These are phyloP conservation scores for Talaromyces sp. DNA, from an alignment of 2,329 filamentous ascomycete species.

Conservation along the genomic window DNA sequence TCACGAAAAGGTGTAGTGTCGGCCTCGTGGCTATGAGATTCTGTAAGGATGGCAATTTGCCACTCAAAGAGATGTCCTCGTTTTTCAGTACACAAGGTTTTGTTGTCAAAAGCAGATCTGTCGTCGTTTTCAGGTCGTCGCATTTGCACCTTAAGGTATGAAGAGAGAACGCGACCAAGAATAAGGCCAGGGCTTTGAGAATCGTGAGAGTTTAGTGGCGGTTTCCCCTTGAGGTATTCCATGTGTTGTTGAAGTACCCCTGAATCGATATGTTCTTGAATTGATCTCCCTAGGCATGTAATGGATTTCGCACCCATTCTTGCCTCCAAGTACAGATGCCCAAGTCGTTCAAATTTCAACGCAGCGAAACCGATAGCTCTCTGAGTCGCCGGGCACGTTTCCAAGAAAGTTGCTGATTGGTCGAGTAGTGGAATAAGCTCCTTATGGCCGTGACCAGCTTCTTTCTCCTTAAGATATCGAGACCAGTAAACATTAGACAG, in stretches of 20 bases:
- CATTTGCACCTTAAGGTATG: slow-evolving; percentile 30
- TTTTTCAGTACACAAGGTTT: slow-evolving; percentile 17
- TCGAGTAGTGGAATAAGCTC: slow-evolving; percentile 35
- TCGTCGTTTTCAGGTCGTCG: slow-evolving; percentile 22
- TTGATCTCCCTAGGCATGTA: slow-evolving; percentile 32
- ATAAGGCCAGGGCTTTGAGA: slow-evolving; percentile 29
- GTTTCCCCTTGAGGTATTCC: slow-evolving; percentile 19
- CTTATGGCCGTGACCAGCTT: slow-evolving; percentile 24
- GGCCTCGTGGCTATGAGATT: slow-evolving; percentile 20
- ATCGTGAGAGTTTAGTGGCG: slow-evolving; percentile 24
- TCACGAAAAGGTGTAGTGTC: slow-evolving; percentile 23
- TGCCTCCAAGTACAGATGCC: slow-evolving; percentile 34
- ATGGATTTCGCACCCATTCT: slow-evolving; percentile 29
- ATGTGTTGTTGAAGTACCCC: slow-evolving; percentile 29
- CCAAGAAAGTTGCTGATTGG: slow-evolving; percentile 34
- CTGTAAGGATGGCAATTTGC: slow-evolving; percentile 31
- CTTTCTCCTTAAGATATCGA: slow-evolving; percentile 38
- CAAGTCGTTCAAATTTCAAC: slow-evolving; percentile 41
- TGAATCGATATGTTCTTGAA: slow-evolving; percentile 34
- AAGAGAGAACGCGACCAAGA: slow-evolving; percentile 31
- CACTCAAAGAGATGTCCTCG: slow-evolving; percentile 31
- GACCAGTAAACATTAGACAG: slow-evolving; percentile 45
- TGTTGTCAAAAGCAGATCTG: slow-evolving; percentile 26
- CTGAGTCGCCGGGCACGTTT: slow-evolving; percentile 26
- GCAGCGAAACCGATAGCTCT: slow-evolving; percentile 33